Conservation (phyloP, 768 basidiomycete species). For the Collybia sp. region DNA sequence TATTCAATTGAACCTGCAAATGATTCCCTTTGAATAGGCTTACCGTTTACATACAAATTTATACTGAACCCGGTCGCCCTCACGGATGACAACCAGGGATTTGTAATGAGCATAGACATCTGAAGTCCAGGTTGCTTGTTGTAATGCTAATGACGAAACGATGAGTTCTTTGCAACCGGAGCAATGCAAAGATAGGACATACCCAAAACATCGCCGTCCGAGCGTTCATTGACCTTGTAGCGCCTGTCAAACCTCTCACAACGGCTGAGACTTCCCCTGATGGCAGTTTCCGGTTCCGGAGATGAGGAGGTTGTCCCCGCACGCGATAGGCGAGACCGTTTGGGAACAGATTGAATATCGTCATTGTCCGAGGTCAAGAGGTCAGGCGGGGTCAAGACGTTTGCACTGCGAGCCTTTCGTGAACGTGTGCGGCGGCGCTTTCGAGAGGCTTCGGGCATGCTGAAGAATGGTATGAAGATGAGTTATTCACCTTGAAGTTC, state of each 20-base stretch:
- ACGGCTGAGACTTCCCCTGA: not conserved
- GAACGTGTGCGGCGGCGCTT: too few relatives aligned
- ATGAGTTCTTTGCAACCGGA: not conserved
- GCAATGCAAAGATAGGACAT: not conserved
- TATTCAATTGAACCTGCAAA: not conserved
- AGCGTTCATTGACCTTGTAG: conserved; percentile 1
- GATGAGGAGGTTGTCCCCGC: too few relatives aligned
- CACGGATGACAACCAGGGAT: conserved; percentile 7
- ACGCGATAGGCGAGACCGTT: too few relatives aligned
- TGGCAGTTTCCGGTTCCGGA: too few relatives aligned
- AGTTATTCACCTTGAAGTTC: too few relatives aligned
- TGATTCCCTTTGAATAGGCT: not conserved
- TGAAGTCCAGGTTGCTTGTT: conserved; percentile 8
- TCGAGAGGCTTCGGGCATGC: too few relatives aligned
- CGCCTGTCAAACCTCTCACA: conserved; percentile 2
- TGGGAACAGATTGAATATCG: too few relatives aligned
- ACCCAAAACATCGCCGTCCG: conserved; percentile 13
- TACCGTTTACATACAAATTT: conserved; percentile 8
- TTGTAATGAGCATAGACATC: conserved; percentile 10
- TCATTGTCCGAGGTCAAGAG: too few relatives aligned
- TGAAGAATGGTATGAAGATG: too few relatives aligned
- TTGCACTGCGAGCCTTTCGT: too few relatives aligned
- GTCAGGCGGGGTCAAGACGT: too few relatives aligned
- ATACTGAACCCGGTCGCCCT: conserved; percentile 7
- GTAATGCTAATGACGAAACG: not conserved